Evolutionary conservation across 2,329 filamentous ascomycete genomes (phyloP), one percentile per base, ranked within the genome.

Genomic region (Hymenoscyphus scutula): DNA sequence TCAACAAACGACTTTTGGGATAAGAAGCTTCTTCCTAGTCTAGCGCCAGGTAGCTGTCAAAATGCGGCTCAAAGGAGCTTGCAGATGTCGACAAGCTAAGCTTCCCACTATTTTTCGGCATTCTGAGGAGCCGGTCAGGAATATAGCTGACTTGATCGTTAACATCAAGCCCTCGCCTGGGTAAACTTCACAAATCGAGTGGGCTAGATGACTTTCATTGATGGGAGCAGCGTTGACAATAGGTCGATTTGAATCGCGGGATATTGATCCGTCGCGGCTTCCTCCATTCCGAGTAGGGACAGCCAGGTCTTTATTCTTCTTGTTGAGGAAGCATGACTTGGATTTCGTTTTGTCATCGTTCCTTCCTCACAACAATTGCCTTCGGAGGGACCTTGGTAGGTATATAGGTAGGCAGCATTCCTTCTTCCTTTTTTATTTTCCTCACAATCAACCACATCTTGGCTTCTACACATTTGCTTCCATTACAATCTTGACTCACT

Each of bases 371-470:
- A 1, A 51, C 8, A 51, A 6, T 25, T 51, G 45, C 19, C 19
- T 51, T 11, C 2, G 23, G 23, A 25, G 45, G 13, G 4, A 25
- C 23, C 34, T n/a, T n/a, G n/a, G n/a, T n/a, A 17, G 11, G 34
- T 51, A 51, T 51, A 51, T 51, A 48, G n/a, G 7, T 19, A 11
- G 19, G n/a, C n/a, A n/a, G 27, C 27, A 10, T 4, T 32, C n/a
- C 45, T 23, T 29, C 7, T 19, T 11, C 15, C 27, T 37, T 17
- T 5, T 17, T 23, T 11, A 25, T 38, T 30, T 15, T 53, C 34
- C n/a, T 45, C n/a, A 56, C 29, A 57, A 41, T 45, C 53, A 30
- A 54, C 45, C 45, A 10, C 55, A 57, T 57, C 55, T 57, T 57
- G 55, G 55, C 25, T 37, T 41, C 37, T 58, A 19, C 56, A 51